Base-by-base conservation (phyloP, 1,284 basidiomycete genomes). In the Waitea zeae region DNA sequence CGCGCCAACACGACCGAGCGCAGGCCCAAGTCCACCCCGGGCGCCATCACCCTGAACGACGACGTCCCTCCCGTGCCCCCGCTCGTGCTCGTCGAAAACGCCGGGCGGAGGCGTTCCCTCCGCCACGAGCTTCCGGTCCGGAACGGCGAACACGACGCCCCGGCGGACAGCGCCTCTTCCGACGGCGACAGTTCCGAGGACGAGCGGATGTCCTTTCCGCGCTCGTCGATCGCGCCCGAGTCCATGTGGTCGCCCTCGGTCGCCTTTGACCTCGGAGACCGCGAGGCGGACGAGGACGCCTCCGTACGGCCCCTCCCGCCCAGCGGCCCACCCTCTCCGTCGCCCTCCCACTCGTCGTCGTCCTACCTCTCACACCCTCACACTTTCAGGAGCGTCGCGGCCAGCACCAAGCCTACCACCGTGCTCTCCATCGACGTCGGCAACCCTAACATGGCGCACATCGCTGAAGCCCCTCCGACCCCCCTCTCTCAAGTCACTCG, bases 381-480 rank as follows among this genome's bases (percentile, higher is more conserved):
- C 34, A 84, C 80, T 3, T 80, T 83, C 57, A 63, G 67, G 48
- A 84, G 78, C 48, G 76, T 81, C 45, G 70, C 82, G 15, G 83
- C 87, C 1, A 88, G 84, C 48, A 97, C 92, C 4, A 96, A 96
- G 53, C 92, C 89, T 2, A 97, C 92, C 2, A 97, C 92, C 0
- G 56, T 95, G 17, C 66, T 95, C 30, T 89, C 83, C 44, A 70
- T 93, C 40, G 90, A 96, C 47, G 57, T 87, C 12, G 68, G 68
- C 28, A 67, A 72, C 4, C 73, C 70, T 39, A 73, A 79, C 12
- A 77, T 87, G 62, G 90, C 78, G 5, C 89, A 90, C 55, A 96
- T 95, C 43, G 89, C 89, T 3, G 82, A 92, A 49, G 80, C 74
- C 5, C 78, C 77, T 22, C 60, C 64, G 14, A 71, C 73, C 11